Conservation (phyloP, 1,284 basidiomycete genomes). For the Lentinus polychrous region DNA sequence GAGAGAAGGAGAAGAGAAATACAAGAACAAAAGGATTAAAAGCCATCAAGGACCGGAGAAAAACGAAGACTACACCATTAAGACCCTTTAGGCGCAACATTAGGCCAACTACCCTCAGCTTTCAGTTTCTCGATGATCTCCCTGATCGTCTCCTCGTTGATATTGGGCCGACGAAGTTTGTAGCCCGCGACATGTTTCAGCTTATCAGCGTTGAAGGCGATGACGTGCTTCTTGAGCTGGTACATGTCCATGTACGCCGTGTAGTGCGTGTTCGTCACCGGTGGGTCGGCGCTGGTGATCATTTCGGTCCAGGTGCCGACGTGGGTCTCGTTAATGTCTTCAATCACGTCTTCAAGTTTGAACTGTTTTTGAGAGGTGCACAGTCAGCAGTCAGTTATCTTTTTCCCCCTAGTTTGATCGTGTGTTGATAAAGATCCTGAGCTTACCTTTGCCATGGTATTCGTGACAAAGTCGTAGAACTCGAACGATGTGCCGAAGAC, state of each 20-base stretch:
- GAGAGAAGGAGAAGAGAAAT: neutral
- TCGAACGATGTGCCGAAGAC: constrained; percentile 83
- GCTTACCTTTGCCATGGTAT: constrained; percentile 59
- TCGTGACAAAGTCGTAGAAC: constrained; percentile 73
- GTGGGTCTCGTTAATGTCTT: constrained; percentile 87
- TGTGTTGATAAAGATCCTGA: constrained; percentile 1
- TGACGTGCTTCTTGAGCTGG: constrained; percentile 55
- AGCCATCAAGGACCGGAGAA: neutral
- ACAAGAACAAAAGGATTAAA: neutral
- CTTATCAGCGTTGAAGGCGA: constrained; percentile 63
- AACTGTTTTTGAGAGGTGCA: constrained; percentile 25
- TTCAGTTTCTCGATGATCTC: constrained; percentile 78
- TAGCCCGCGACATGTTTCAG: constrained; percentile 73
- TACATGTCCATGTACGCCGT: constrained; percentile 81
- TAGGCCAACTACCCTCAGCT: constrained; percentile 70
- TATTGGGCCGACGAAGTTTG: constrained; percentile 54
- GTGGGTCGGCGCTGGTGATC: constrained; percentile 68
- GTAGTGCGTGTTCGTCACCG: constrained; percentile 69
- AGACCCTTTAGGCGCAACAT: constrained; percentile 18
- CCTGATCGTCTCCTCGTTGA: constrained; percentile 58
- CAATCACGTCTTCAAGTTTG: constrained; percentile 64
- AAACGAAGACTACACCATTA: neutral
- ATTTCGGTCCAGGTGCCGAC: constrained; percentile 83
- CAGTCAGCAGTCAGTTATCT: too few species aligned
- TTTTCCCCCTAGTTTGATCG: neutral